Conservation (phyloP, 208 protist genomes). For the Wallacemonas sp. region DNA sequence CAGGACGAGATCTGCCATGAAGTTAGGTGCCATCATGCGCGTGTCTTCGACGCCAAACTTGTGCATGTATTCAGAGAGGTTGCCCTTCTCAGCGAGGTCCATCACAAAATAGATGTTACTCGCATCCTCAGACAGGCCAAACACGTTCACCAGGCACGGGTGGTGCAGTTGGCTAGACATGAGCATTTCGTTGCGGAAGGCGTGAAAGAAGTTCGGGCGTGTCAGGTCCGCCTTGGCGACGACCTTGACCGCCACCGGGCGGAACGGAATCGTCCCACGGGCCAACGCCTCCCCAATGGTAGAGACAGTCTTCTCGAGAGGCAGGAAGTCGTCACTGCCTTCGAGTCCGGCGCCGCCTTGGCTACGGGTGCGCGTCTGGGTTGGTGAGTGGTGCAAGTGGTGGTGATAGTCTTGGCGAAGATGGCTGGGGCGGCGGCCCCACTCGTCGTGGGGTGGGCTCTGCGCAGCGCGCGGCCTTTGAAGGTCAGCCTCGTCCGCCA, state of each 20-base stretch:
- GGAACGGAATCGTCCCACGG: conserved; percentile 25
- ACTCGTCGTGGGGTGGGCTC: too few species aligned
- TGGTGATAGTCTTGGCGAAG: too few species aligned
- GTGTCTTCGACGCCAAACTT: conserved; percentile 49
- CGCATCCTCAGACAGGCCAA: conserved; percentile 59
- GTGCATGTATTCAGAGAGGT: conserved; percentile 56
- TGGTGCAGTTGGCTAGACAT: conserved; percentile 63
- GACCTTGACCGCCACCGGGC: conserved; percentile 72
- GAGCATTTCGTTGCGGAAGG: conserved; percentile 66
- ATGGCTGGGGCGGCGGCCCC: too few species aligned
- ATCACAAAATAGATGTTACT: conserved; percentile 69
- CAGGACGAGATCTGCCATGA: conserved; percentile 78
- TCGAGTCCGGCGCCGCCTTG: not conserved
- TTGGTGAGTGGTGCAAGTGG: too few species aligned
- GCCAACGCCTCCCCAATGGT: conserved; percentile 11
- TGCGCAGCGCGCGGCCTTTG: too few species aligned
- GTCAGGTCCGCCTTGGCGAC: conserved; percentile 56
- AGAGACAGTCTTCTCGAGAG: conserved; percentile 5
- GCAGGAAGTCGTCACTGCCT: not conserved
- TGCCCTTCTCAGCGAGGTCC: conserved; percentile 75
- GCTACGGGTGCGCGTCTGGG: too few species aligned
- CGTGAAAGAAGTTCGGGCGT: conserved; percentile 33
- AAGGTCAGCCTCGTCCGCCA: too few species aligned
- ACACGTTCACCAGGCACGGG: conserved; percentile 62
- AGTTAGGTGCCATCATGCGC: conserved; percentile 57